A percentile compares a stretch with the other conserved stretches of the same genome.
Evolutionary conservation across 441 rosid species (phyloP).

Genomic region (Adansonia gregorii): DNA sequence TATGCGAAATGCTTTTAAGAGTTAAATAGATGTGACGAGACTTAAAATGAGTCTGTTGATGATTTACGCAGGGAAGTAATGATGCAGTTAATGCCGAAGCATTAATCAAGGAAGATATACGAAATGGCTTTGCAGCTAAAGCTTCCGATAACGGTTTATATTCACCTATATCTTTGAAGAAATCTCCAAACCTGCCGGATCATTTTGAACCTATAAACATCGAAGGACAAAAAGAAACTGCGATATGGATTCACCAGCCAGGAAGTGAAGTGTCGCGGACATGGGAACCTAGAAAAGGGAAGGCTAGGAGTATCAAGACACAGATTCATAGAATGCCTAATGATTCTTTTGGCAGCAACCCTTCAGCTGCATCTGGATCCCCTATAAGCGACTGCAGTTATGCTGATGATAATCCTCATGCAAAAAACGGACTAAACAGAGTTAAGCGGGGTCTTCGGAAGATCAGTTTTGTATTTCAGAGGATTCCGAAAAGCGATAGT

Average conservation of each 20-base stretch:
- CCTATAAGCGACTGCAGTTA: conserved; percentile 49
- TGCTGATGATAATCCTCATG: conserved; percentile 54
- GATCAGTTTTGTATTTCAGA: conserved; percentile 56
- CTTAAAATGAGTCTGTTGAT: conserved; percentile 4
- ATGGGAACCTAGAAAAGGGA: conserved; percentile 91
- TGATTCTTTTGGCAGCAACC: background rate
- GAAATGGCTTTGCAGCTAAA: conserved; percentile 45
- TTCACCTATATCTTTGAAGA: conserved; percentile 52
- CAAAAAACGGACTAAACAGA: conserved; percentile 35
- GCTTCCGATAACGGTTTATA: conserved; percentile 45
- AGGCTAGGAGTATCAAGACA: conserved; percentile 47
- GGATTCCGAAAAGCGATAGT: conserved; percentile 52
- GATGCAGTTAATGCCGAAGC: conserved; percentile 40
- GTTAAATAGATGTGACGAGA: background rate
- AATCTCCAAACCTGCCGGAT: conserved; percentile 59
- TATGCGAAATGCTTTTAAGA: conserved; percentile 2
- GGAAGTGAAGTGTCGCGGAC: conserved; percentile 76
- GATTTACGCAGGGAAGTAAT: conserved; percentile 45
- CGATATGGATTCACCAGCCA: conserved; percentile 32
- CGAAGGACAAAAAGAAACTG: conserved; percentile 73
- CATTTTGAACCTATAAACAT: conserved; percentile 75
- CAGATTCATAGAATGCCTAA: background rate
- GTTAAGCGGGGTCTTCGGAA: conserved; percentile 55
- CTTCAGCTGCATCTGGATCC: conserved; percentile 43
- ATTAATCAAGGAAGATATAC: conserved; percentile 47